phyloP scores from a whole-genome alignment of 2,329 filamentous ascomycete genomes.

The Hortaea werneckii region DNA sequence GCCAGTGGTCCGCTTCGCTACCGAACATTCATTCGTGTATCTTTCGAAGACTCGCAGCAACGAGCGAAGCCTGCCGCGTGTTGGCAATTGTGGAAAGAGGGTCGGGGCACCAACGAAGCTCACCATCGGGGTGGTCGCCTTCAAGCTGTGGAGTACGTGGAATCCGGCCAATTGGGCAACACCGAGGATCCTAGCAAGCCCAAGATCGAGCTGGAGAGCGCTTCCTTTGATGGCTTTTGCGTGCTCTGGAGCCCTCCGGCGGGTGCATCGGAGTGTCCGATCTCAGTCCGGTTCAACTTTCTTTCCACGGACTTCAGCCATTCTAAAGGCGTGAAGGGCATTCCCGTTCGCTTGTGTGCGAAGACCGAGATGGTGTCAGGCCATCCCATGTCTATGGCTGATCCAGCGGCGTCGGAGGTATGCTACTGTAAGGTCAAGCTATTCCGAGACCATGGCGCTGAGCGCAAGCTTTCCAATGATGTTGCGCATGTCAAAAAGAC shows the following conservation, averaged over 20 bases:
- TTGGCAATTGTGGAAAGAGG: conserved; percentile 94
- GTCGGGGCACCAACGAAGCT: conserved; percentile 86
- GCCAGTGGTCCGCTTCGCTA: conserved; percentile 58
- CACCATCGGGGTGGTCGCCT: conserved; percentile 87
- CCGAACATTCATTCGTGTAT: conserved; percentile 86
- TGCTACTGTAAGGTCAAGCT: conserved; percentile 96
- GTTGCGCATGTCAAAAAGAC: conserved; percentile 91
- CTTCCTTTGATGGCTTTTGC: conserved; percentile 89
- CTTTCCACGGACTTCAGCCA: conserved; percentile 97
- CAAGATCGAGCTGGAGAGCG: conserved; percentile 41
- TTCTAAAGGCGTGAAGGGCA: conserved; percentile 96
- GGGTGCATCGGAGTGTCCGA: conserved; percentile 65
- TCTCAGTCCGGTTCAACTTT: conserved; percentile 95
- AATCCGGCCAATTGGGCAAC: conserved; percentile 45
- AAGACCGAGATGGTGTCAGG: conserved; percentile 64
- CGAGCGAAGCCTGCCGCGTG: conserved; percentile 70
- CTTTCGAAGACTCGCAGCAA: conserved; percentile 94
- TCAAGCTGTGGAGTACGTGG: conserved; percentile 91
- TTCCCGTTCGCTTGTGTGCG: conserved; percentile 82
- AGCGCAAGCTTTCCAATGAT: conserved; percentile 90
- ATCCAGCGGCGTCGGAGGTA: conserved; percentile 47
- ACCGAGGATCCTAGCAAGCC: conserved; percentile 40
- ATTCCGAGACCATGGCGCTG: conserved; percentile 90
- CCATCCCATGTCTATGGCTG: conserved; percentile 23
- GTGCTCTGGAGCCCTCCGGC: conserved; percentile 68